Evolutionary conservation across 306 rosid species (phyloP).

Genomic region (Cyamopsis tetragonoloba): DNA sequence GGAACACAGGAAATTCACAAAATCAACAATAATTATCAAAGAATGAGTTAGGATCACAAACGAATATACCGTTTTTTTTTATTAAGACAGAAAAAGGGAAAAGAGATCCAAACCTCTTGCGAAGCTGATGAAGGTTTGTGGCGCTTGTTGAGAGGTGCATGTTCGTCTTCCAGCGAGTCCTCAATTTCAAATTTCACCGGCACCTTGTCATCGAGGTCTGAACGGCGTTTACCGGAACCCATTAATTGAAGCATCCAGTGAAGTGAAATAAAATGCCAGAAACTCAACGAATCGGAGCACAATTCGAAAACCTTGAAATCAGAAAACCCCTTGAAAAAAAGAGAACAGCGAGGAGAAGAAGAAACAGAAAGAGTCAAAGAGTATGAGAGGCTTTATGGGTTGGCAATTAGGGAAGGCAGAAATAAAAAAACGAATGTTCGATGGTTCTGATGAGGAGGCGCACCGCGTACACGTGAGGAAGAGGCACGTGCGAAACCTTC

Average conservation of each 20-base stretch:
- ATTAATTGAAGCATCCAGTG: constrained; percentile 53
- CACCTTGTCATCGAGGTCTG: constrained; percentile 48
- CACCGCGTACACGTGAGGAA: not conserved
- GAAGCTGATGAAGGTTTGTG: constrained; percentile 42
- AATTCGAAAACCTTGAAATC: too few species aligned
- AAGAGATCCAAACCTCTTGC: constrained; percentile 41
- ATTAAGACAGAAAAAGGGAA: too few species aligned
- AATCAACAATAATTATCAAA: too few species aligned
- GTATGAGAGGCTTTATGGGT: not conserved
- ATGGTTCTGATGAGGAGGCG: not conserved
- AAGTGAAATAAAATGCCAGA: not conserved
- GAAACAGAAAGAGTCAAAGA: not conserved
- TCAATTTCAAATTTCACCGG: constrained; percentile 75
- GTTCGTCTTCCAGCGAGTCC: constrained; percentile 60
- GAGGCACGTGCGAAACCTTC: not conserved
- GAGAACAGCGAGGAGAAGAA: not conserved
- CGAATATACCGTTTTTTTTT: too few species aligned
- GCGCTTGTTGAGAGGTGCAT: constrained; percentile 62
- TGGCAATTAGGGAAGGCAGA: not conserved
- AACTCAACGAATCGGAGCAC: not conserved
- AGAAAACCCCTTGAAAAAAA: not conserved
- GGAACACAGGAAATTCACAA: too few species aligned
- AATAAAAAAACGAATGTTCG: not conserved
- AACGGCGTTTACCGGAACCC: constrained; percentile 46
- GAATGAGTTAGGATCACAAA: too few species aligned